Conservation (phyloP, 768 basidiomycete genomes). For the Termitomyces sp. region DNA sequence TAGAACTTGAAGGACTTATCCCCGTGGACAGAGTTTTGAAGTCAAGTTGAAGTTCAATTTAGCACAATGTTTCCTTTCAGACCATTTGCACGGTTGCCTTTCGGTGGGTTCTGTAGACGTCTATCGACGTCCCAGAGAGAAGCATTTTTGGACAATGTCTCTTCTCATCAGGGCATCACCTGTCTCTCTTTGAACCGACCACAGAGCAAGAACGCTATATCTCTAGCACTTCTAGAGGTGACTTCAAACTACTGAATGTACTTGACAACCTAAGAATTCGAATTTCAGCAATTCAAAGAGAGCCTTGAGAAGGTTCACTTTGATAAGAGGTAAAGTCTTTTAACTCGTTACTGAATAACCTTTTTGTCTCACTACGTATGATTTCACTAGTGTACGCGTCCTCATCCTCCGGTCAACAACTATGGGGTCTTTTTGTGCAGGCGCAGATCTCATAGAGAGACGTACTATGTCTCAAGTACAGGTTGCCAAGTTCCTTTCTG, state of each 20-base stretch:
- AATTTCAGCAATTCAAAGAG: slow-evolving; percentile 59
- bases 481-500: slow-evolving; percentile 71
- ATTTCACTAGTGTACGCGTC: slow-evolving; percentile 54
- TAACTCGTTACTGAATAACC: not conserved
- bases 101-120: slow-evolving; percentile 5
- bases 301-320: slow-evolving; percentile 61
- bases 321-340: slow-evolving; percentile 51
- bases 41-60: not conserved
- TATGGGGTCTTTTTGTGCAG: slow-evolving; percentile 81
- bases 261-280: not conserved
- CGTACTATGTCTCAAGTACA: slow-evolving; percentile 74
- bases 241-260: slow-evolving; percentile 3
- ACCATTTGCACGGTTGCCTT: not conserved
- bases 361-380: slow-evolving; percentile 1
- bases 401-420: slow-evolving; percentile 81
- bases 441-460: slow-evolving; percentile 84
- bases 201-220: slow-evolving; percentile 84
- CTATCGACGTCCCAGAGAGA: slow-evolving; percentile 15
- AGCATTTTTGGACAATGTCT: slow-evolving; percentile 47
- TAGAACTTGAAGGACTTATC: too few species aligned
- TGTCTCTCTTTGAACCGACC: slow-evolving; percentile 79
- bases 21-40: too few species aligned
- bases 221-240: slow-evolving; percentile 63
- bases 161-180: slow-evolving; percentile 56
- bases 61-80: not conserved